Evolutionary conservation across 495 filamentous ascomycete species (phyloP).

Genomic region (Platismatia glauca): DNA sequence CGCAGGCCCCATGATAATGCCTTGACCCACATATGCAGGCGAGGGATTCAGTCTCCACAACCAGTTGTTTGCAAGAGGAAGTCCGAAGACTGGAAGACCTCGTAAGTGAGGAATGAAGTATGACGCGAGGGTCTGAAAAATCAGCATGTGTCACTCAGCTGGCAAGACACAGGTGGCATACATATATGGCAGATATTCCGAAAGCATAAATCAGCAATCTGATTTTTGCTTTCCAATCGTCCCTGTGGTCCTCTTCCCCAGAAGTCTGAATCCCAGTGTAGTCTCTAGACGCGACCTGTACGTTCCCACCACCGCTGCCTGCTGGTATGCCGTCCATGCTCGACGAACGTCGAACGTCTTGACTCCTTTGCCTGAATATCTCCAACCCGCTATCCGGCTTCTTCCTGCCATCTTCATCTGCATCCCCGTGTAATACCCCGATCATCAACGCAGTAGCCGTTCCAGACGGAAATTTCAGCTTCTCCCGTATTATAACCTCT

Average conservation of each 20-base stretch:
- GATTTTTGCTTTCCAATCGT: constrained; percentile 57
- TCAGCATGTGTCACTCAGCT: constrained; percentile 2
- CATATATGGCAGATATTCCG: constrained; percentile 45
- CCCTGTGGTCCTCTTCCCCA: constrained; percentile 30
- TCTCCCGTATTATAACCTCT: constrained; percentile 87
- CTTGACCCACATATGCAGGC: constrained; percentile 80
- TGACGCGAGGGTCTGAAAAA: constrained; percentile 63
- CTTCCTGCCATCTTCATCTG: constrained; percentile 24
- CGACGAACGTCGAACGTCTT: constrained; percentile 20
- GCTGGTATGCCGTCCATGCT: constrained; percentile 12
- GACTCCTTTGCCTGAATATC: constrained; percentile 23
- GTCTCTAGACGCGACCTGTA: constrained; percentile 3
- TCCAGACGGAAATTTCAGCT: constrained; percentile 86
- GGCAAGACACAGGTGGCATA: constrained; percentile 22
- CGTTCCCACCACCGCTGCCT: constrained; percentile 13
- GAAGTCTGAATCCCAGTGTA: constrained; percentile 21
- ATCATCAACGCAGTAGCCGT: constrained; percentile 95
- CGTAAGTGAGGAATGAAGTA: constrained; percentile 86
- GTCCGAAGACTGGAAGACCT: constrained; percentile 76
- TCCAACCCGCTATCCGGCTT: constrained; percentile 26
- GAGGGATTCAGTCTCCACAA: constrained; percentile 95
- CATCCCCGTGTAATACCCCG: constrained; percentile 67
- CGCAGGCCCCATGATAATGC: constrained; percentile 75
- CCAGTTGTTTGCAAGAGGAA: constrained; percentile 66
- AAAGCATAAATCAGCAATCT: constrained; percentile 52